phyloP scores from a whole-genome alignment of 2,329 filamentous ascomycete genomes.

The Penicillium nordicum region DNA sequence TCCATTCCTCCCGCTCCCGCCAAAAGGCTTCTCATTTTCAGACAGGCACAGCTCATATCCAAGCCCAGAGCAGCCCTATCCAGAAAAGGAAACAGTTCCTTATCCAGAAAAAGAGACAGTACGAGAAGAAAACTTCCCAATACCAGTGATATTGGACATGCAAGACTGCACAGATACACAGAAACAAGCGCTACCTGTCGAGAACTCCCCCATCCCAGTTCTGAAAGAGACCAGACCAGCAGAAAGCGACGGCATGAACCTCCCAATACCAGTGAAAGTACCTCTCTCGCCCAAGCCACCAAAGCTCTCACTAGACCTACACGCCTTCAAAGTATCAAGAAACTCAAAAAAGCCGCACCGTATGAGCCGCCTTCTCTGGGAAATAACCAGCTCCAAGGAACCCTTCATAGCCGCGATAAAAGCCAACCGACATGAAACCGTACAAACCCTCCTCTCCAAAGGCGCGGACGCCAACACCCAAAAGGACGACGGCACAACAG shows the following conservation, averaged over 20 bases:
- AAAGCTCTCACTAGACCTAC: background rate
- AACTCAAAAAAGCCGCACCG: background rate
- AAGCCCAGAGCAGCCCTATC: background rate
- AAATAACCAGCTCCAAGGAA: constrained; percentile 7
- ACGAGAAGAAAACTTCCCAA: constrained; percentile 12
- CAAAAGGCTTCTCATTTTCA: no score
- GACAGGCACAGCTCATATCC: no score
- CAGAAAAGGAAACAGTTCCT: background rate
- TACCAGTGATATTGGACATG: constrained; percentile 9
- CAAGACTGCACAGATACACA: constrained; percentile 6
- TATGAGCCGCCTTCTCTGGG: background rate
- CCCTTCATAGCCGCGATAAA: constrained; percentile 5
- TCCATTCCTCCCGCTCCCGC: no score
- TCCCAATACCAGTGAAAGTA: background rate
- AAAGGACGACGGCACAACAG: no score
- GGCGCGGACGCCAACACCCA: no score
- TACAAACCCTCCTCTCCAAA: no score
- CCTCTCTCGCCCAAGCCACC: background rate
- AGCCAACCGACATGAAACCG: no score
- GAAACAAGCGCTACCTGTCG: background rate
- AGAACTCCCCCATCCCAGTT: constrained; percentile 10
- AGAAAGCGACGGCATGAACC: background rate
- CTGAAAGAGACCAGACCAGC: background rate
- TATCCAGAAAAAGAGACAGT: background rate
- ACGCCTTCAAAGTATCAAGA: background rate